These are phyloP conservation scores for Truncatella angustata DNA, from an alignment of 2,329 filamentous ascomycete species.

Conservation along the genomic window DNA sequence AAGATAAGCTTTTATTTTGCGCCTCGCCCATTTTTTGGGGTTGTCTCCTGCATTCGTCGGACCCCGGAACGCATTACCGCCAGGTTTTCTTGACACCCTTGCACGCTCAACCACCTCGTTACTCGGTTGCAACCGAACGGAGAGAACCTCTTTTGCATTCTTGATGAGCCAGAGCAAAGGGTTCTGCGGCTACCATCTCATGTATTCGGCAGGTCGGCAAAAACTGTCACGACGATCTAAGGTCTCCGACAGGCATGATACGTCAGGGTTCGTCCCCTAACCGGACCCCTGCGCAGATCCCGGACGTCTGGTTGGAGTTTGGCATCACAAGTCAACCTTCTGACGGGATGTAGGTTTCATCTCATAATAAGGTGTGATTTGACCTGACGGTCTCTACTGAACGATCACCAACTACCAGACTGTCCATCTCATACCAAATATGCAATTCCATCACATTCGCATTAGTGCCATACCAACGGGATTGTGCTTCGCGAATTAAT, in stretches of 20 bases:
- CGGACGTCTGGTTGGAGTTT: not conserved
- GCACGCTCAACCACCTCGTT: not conserved
- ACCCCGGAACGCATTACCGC: no score
- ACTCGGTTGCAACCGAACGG: not conserved
- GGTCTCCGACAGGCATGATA: constrained; percentile 10
- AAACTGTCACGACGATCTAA: constrained; percentile 3
- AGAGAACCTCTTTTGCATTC: not conserved
- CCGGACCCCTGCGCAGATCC: constrained; percentile 4
- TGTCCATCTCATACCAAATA: not conserved
- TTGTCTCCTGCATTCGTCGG: not conserved
- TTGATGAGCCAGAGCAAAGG: not conserved
- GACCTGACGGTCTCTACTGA: not conserved
- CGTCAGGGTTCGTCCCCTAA: not conserved
- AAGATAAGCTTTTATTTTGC: not conserved
- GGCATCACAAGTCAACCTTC: not conserved
- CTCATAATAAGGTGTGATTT: constrained; percentile 2
- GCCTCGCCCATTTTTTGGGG: not conserved
- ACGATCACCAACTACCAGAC: not conserved
- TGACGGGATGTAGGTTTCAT: constrained; percentile 7
- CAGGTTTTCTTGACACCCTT: no score
- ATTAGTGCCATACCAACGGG: not conserved
- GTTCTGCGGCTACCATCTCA: not conserved
- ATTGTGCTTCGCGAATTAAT: not conserved
- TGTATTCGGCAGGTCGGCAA: constrained; percentile 7
- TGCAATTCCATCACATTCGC: not conserved